Percentiles rank a stretch among this genome's conserved stretches.
Conservation (phyloP, 495 filamentous ascomycete species). For the Staphylotrichum longicolle region DNA sequence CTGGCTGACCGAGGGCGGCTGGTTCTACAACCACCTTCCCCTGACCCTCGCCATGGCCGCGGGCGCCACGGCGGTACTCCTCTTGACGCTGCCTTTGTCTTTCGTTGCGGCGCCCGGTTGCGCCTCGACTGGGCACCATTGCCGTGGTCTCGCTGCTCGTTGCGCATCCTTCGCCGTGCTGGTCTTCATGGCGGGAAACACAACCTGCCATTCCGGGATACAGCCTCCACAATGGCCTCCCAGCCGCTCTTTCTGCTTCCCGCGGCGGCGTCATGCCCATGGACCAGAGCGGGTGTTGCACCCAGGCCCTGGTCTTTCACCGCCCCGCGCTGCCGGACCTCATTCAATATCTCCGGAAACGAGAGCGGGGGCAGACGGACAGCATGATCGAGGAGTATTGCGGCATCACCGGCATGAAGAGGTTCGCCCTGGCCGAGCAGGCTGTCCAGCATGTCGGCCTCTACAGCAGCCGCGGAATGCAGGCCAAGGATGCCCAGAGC, state of each 20-base stretch:
- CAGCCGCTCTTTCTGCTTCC: slow-evolving; percentile 3
- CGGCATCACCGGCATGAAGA: background rate
- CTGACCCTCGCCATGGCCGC: slow-evolving; percentile 10
- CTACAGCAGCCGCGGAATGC: slow-evolving; percentile 17
- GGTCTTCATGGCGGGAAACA: slow-evolving; percentile 48
- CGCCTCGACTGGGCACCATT: slow-evolving; percentile 40
- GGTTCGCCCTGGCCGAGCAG: slow-evolving; percentile 21
- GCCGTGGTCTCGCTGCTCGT: slow-evolving; percentile 39
- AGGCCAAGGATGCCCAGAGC: slow-evolving; percentile 1
- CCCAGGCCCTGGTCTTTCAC: slow-evolving; percentile 48
- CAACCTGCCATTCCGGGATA: slow-evolving; percentile 36
- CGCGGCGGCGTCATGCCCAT: slow-evolving; percentile 17
- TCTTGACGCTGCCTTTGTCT: background rate
- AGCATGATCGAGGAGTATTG: slow-evolving; percentile 23
- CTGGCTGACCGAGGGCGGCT: slow-evolving; percentile 14
- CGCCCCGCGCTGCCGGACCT: slow-evolving; percentile 35
- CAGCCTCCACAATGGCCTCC: slow-evolving; percentile 37
- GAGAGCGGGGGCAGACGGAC: slow-evolving; percentile 19
- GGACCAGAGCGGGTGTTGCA: slow-evolving; percentile 41
- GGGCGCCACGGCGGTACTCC: slow-evolving; percentile 1
- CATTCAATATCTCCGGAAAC: slow-evolving; percentile 26
- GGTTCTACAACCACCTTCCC: slow-evolving; percentile 16
- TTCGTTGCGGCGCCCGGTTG: background rate
- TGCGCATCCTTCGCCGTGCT: slow-evolving; percentile 40
- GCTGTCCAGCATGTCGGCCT: slow-evolving; percentile 22